Base-by-base conservation (phyloP, 495 filamentous ascomycete species). In the Acidiella bohemica region DNA sequence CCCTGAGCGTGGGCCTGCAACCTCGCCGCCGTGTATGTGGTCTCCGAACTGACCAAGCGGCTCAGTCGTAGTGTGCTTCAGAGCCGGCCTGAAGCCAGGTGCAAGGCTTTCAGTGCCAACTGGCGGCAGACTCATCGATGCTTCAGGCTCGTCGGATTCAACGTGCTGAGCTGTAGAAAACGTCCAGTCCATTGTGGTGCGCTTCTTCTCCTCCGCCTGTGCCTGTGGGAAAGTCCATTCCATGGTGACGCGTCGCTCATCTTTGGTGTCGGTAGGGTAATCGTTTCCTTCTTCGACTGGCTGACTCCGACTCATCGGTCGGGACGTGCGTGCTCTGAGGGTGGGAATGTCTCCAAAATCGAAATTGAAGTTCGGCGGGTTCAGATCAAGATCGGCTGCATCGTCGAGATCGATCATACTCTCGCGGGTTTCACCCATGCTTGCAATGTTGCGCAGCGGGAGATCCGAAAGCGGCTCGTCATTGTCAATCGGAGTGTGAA, bases 261-360 rank as follows among this genome's bases (percentile, higher is more conserved):
- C 49, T 44, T 68, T 67, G 2, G 60, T 64, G 10, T 69, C 64
- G 38, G 70, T 23, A 42, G 70, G 19, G 33, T 31, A 20, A 11
- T 54, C 39, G 25, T 34, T 33, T 24, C 31, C 31, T 23, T 43
- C 36, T 10, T 64, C 57, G 14, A 49, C 52, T 16, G 60, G 57
- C 3, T 52, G 50, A 4, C 57, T 46, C 18, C 44, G 32, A 70
- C 67, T 9, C 61, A 53, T 18, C 53, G 53, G 25, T 31, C 67
- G 63, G 50, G 66, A 62, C 7, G 51, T 54, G 39, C 51, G 53
- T 7, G 72, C 68, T 47, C 61, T 71, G 51, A 78, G 62, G 6
- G 76, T 79, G 19, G 70, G 66, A 55, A 78, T 64, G 45, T 76
- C 73, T 13, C 62, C 64, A 36, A 75, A 73, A 37, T 62, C 65